phyloP scores from a whole-genome alignment of 2,329 filamentous ascomycete species.

The Aureobasidium leucospermi region DNA sequence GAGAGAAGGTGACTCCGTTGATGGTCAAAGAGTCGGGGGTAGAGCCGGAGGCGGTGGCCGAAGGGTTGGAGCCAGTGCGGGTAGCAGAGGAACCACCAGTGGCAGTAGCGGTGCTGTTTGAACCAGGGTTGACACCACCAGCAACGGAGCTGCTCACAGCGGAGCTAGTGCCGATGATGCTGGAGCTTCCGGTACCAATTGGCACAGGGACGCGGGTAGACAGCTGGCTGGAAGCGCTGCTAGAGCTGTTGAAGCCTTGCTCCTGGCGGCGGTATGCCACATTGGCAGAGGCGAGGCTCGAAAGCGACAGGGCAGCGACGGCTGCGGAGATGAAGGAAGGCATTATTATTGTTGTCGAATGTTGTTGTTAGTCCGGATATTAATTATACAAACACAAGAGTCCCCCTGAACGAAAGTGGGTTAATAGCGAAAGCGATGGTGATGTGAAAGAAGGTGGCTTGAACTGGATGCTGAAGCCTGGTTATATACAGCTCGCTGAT shows the following conservation, averaged over 20 bases:
- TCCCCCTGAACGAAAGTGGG: slow-evolving; percentile 4
- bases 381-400: slow-evolving; percentile 9
- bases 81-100: background rate
- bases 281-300: slow-evolving; percentile 3
- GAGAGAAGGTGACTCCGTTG: background rate
- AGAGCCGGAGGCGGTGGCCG: background rate
- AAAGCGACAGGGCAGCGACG: slow-evolving; percentile 11
- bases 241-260: background rate
- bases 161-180: background rate
- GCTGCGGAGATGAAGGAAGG: slow-evolving; percentile 10
- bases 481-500: slow-evolving; percentile 4
- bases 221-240: background rate
- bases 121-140: background rate
- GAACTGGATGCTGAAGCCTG: background rate
- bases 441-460: background rate
- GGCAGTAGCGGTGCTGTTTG: background rate
- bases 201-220: background rate
- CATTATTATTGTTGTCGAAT: slow-evolving; percentile 1
- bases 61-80: background rate
- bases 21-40: background rate
- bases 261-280: slow-evolving; percentile 6
- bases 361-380: background rate
- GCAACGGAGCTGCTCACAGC: background rate
- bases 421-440: background rate
- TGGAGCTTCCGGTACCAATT: slow-evolving; percentile 2